Base-by-base conservation (phyloP, 2,329 filamentous ascomycete species). In the Calonectria hawksworthii region DNA sequence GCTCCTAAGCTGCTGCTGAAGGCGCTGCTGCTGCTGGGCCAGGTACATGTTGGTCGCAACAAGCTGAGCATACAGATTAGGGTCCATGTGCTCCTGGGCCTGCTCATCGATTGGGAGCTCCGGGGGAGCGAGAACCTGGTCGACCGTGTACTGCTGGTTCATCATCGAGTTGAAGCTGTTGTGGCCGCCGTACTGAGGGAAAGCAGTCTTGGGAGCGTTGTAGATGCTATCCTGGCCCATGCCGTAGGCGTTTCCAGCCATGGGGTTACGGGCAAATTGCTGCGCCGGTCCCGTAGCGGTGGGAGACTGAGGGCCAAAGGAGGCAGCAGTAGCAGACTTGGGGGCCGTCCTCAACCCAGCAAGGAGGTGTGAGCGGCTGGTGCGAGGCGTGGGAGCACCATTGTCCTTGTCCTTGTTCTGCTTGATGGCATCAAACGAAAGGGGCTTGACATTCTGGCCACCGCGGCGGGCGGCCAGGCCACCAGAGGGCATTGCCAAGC, bases 311-410 rank as follows among this genome's bases (percentile, higher is more conserved):
- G 91, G 92, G 44, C 93, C 93, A 79, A 95, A 94, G 59, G 92
- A 93, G 50, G 93, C 91, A 26, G 93, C 92, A n/a, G 90, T 91
- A 36, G 92, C 90, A 64, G 94, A 96, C 89, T 98, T 98, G 47
- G 97, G 97, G 66, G 96, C 96, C 76, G 97, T 99, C 83, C 97
- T 93, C 75, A 99, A 90, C 72, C 96, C 96, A 75, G 96, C 96
- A 82, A 99, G 92, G 77, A 99, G 91, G 83, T 99, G 97, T 77
- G 96, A 98, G 79, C 97, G 95, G 86, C 96, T 98, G 70, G 96
- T 99, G 82, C 96, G 94, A 75, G 96, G 97, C 69, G 96, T 98
- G 11, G 94, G 92, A 70, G 92, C 90, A 72, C 92, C 90, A 72
- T 92, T 89, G 81, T 92, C 86, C 79, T 93, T 92, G 82, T 92